Evolutionary conservation across 179 eudicot species (phyloP).

Genomic region (Nepenthes alata): DNA sequence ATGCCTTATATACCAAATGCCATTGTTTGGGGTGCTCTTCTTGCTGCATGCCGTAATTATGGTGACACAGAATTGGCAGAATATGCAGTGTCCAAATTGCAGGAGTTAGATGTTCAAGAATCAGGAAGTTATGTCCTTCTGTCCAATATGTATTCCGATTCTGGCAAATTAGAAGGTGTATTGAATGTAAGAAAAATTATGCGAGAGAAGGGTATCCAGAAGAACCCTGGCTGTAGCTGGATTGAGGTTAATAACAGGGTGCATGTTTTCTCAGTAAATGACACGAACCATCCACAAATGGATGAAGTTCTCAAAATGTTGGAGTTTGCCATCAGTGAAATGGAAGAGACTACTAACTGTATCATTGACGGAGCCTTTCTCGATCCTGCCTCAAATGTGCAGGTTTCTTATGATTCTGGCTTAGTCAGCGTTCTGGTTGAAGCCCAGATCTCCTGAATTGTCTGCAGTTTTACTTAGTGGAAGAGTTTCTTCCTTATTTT

Average conservation of each 20-base stretch:
- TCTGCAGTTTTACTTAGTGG: no score
- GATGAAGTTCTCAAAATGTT: conserved; percentile 12
- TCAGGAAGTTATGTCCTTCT: conserved; percentile 40
- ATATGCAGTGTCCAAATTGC: conserved; percentile 25
- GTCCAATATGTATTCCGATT: conserved; percentile 35
- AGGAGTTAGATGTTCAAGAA: conserved; percentile 30
- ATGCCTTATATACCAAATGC: conserved; percentile 30
- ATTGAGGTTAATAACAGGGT: conserved; percentile 31
- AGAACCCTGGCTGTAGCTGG: conserved; percentile 61
- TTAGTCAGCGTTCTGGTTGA: background rate
- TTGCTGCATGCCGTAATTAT: conserved; percentile 42
- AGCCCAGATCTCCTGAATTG: no score
- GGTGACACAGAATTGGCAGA: conserved; percentile 34
- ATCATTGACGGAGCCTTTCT: conserved; percentile 1
- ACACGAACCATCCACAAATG: conserved; percentile 21
- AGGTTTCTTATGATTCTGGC: background rate
- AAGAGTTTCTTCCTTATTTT: no score
- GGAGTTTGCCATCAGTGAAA: conserved; percentile 9
- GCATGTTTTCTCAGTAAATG: conserved; percentile 24
- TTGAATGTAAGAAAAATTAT: conserved; percentile 33
- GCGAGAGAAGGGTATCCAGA: conserved; percentile 32
- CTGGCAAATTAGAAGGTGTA: conserved; percentile 35
- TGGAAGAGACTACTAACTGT: conserved; percentile 10
- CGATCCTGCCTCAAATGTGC: conserved; percentile 1
- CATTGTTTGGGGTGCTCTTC: conserved; percentile 44